These are phyloP conservation scores for Globisporangium solare DNA, from an alignment of 352 stramenopile genomes.

Conservation along the genomic window DNA sequence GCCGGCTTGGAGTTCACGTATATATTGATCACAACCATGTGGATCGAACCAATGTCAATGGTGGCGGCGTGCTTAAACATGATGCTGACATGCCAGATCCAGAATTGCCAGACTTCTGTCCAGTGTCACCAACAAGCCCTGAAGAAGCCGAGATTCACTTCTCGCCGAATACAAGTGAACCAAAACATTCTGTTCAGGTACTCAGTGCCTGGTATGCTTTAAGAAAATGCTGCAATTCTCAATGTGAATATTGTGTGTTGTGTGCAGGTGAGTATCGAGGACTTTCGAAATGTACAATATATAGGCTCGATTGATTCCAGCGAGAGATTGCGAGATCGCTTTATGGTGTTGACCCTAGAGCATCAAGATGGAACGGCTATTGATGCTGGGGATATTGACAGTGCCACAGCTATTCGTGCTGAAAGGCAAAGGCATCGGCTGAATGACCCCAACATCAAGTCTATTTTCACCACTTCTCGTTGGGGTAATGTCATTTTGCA, in stretches of 20 bases:
- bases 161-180: neutral
- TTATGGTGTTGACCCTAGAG: neutral
- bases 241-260: neutral
- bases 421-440: neutral
- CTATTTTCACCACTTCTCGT: neutral
- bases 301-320: neutral
- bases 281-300: conserved; percentile 1
- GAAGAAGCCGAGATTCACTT: conserved; percentile 6
- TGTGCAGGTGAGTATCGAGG: conserved; percentile 13
- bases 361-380: neutral
- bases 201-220: no score
- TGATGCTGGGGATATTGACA: neutral
- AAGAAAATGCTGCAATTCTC: neutral
- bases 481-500: neutral
- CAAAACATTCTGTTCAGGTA: conserved; percentile 12
- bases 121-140: conserved; percentile 15
- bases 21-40: conserved; percentile 3
- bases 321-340: neutral
- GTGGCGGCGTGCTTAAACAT: neutral
- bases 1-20: conserved; percentile 10
- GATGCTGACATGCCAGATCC: neutral
- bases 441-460: neutral
- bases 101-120: neutral
- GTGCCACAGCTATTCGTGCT: neutral
- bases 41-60: neutral